Evolutionary conservation across 129 eudicot species (phyloP), one percentile per base, ranked within the genome.

Genomic region (Deinandra increscens): DNA sequence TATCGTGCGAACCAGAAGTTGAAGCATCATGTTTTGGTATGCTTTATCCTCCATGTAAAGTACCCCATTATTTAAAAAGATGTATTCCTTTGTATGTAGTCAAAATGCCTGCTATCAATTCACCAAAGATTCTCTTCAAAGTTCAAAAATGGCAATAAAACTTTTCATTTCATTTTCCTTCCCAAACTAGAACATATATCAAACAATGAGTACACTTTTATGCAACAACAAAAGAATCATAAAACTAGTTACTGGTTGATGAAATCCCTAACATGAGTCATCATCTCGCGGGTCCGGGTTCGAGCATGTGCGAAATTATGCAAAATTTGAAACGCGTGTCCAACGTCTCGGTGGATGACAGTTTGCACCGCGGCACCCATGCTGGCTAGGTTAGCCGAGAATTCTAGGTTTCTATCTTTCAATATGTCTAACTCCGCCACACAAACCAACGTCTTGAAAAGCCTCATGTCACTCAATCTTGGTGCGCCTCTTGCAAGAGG

Each of bases 321-420:
- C 53, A 84, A 60, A 36, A 87, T 69, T 6, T 87, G 94, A 73
- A 87, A 87, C 13, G 89, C 87, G 74, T 87, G 94, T 6, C 94
- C 91, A 14, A 87, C 94, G 13, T 83, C 94, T 70, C 70, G 55
- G 64, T 74, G 79, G 4, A 87, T 78, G 20, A 73, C 59, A 42
- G 80, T 69, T 19, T 84, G 77, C 60, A 84, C 83, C 7, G 59
- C 61, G 29, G 60, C 72, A 41, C 89, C 87, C 14, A 61, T 42
- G 7, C 71, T 46, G 4, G 70, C 75, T 69, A 87, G 18, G 49
- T 67, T 61, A 34, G 50, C 19, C 9, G 78, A 68, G 2, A 84
- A 76, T 38, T 87, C 89, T 48, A 79, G 41, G 71, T 81, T 81
- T 66, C 89, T 77, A 62, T 87, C 94, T 75, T 75, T 87, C 42